A percentile compares a stretch with the other conserved stretches of the same genome.
Conservation (phyloP, 352 stramenopile genomes). For the Pythium apleroticum region DNA sequence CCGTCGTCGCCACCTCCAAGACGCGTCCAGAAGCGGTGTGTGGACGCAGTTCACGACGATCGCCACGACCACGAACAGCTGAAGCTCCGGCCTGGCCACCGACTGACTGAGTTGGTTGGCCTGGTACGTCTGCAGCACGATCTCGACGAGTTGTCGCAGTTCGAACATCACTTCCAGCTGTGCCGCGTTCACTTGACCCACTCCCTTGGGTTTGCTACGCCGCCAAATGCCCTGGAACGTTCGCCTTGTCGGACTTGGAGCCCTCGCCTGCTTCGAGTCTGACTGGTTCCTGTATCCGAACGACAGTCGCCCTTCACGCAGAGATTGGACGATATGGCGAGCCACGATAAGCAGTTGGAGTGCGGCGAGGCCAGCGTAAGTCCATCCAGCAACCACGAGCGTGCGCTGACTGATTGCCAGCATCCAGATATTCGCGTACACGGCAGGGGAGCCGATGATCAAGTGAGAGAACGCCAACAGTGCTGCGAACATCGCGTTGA, state of each 20-base stretch:
- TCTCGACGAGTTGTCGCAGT: not conserved
- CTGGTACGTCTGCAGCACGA: conserved; percentile 2
- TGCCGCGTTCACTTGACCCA: too few species aligned
- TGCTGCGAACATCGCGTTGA: not conserved
- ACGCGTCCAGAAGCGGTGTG: not conserved
- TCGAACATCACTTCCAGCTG: not conserved
- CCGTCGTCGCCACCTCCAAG: not conserved
- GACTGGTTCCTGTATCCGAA: not conserved
- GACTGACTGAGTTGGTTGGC: not conserved
- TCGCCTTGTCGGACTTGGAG: too few species aligned
- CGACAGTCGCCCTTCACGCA: not conserved
- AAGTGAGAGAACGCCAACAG: not conserved
- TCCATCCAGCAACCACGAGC: not conserved
- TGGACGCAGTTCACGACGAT: conserved; percentile 1
- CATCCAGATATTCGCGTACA: not conserved
- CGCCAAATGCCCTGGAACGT: too few species aligned
- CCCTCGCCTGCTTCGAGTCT: too few species aligned
- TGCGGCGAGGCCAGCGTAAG: not conserved
- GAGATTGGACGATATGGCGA: not conserved
- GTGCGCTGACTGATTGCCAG: not conserved
- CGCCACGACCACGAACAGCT: not conserved
- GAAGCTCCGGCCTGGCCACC: not conserved
- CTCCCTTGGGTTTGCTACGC: too few species aligned
- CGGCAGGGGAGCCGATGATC: not conserved
- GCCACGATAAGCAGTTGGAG: not conserved